Conservation (phyloP, 192 early-diverging fungal genomes). For the Podila horticola region DNA sequence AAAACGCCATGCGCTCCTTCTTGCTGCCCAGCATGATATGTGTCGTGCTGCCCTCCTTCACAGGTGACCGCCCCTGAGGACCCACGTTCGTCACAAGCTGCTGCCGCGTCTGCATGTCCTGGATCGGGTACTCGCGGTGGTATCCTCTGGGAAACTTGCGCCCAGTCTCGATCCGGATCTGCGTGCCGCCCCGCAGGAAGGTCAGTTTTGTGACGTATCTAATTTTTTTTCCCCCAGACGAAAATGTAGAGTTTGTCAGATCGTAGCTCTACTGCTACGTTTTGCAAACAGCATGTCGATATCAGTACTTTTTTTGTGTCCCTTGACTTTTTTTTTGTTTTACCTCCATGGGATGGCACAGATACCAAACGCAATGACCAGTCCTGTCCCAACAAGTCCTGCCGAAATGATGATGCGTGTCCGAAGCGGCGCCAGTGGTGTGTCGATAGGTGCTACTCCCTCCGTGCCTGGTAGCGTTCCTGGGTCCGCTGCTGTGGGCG, state of each 20-base stretch:
- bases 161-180: constrained; percentile 45
- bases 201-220: constrained; percentile 49
- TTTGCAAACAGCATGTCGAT: neutral
- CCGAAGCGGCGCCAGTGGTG: constrained; percentile 35
- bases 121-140: constrained; percentile 38
- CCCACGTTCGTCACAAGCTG: constrained; percentile 34
- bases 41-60: constrained; percentile 30
- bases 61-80: constrained; percentile 35
- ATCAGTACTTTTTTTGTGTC: too few species aligned
- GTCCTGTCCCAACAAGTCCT: constrained; percentile 40
- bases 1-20: constrained; percentile 50
- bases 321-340: neutral
- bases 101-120: constrained; percentile 50
- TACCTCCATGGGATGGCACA: constrained; percentile 51
- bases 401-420: constrained; percentile 44
- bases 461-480: constrained; percentile 41
- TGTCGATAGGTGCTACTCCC: constrained; percentile 26
- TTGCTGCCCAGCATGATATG: constrained; percentile 49
- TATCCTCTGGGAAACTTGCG: constrained; percentile 45
- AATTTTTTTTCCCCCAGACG: neutral
- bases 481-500: constrained; percentile 16
- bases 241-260: neutral
- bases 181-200: constrained; percentile 34
- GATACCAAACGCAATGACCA: constrained; percentile 50
- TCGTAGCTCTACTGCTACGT: neutral